phyloP scores from a whole-genome alignment of 2,329 filamentous ascomycete genomes.

The Pezicula radicicola region DNA sequence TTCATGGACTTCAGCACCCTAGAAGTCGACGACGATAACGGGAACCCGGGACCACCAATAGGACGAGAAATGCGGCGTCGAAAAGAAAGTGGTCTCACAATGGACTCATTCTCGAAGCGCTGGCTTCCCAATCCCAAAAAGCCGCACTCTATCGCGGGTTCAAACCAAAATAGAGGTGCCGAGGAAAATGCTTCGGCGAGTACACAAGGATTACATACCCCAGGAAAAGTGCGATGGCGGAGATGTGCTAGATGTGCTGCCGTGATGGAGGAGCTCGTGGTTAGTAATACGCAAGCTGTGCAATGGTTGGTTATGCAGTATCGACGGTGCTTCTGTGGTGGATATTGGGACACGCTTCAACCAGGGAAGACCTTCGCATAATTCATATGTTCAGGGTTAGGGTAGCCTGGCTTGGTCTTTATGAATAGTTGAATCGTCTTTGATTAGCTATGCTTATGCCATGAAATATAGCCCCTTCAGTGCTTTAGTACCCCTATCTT shows the following conservation, averaged over 20 bases:
- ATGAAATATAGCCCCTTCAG: too few species aligned
- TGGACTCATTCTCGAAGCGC: constrained; percentile 27
- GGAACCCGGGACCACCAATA: neutral
- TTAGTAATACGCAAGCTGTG: constrained; percentile 23
- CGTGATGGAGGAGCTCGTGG: constrained; percentile 28
- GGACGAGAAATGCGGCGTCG: constrained; percentile 10
- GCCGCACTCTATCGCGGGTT: neutral
- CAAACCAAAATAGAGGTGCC: neutral
- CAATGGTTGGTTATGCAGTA: constrained; percentile 32
- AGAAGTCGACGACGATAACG: constrained; percentile 26
- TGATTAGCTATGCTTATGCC: too few species aligned
- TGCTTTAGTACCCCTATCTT: too few species aligned
- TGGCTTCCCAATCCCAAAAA: constrained; percentile 23
- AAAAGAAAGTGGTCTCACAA: constrained; percentile 16
- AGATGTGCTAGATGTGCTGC: constrained; percentile 30
- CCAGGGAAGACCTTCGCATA: constrained; percentile 23
- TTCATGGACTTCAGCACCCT: constrained; percentile 30
- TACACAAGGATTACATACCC: neutral
- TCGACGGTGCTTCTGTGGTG: constrained; percentile 29
- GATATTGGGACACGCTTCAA: constrained; percentile 28
- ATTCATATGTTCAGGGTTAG: neutral
- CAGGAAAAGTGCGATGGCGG: constrained; percentile 22
- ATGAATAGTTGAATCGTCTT: too few species aligned
- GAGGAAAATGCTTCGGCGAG: neutral
- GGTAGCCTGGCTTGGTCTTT: too few species aligned